These are phyloP conservation scores for Phtheirospermum japonicum DNA, from an alignment of 257 asterid genomes.

Conservation along the genomic window DNA sequence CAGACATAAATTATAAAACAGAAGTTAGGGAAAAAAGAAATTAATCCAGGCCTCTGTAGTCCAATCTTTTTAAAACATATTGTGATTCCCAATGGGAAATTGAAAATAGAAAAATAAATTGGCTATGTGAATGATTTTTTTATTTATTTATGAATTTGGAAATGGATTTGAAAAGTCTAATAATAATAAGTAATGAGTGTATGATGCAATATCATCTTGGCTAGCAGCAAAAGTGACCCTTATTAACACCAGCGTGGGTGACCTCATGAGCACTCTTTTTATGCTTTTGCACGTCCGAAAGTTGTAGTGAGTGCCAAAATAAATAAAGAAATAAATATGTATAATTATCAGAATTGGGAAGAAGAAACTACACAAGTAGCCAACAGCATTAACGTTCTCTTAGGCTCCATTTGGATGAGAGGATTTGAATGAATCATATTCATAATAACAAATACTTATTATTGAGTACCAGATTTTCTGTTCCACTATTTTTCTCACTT, in stretches of 20 bases:
- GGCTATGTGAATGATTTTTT: not conserved
- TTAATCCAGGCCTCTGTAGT: no score
- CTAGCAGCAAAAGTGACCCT: conserved; percentile 1
- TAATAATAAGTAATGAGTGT: not conserved
- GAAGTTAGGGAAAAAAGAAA: not conserved
- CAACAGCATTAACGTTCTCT: no score
- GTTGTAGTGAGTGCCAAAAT: conserved; percentile 11
- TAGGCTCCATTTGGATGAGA: no score
- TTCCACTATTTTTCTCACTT: no score
- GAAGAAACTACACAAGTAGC: no score
- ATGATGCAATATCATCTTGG: conserved; percentile 1
- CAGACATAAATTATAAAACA: not conserved
- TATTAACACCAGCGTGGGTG: conserved; percentile 35
- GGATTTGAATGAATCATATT: no score
- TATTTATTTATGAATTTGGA: not conserved
- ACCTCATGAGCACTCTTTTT: conserved; percentile 33
- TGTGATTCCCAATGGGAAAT: not conserved
- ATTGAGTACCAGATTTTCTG: no score
- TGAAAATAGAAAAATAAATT: not conserved
- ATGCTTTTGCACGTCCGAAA: conserved; percentile 28
- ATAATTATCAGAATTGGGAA: no score
- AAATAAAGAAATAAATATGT: not conserved
- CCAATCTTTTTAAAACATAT: no score
- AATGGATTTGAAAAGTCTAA: not conserved
- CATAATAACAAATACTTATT: no score